phyloP scores from a whole-genome alignment of 2,329 filamentous ascomycete genomes.

The Stachybotrys echinatus region DNA sequence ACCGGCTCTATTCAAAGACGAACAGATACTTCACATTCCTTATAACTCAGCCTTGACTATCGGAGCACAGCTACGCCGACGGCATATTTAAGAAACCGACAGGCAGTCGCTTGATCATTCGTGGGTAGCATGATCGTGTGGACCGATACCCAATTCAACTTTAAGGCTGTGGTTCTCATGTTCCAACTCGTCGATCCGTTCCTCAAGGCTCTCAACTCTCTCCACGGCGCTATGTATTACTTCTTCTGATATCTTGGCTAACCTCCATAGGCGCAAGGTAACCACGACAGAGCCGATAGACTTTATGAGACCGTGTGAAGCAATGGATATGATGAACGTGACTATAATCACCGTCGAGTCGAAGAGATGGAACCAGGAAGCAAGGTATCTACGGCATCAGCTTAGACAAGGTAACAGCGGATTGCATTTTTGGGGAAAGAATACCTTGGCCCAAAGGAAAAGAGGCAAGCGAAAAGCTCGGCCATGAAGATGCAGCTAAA shows the following conservation, averaged over 20 bases:
- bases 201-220: constrained; percentile 52
- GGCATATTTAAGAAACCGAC: no score
- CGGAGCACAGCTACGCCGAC: no score
- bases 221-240: constrained; percentile 58
- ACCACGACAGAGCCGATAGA: constrained; percentile 64
- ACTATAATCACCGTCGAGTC: constrained; percentile 58
- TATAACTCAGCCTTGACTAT: no score
- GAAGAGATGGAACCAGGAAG: constrained; percentile 56
- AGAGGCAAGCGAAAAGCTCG: constrained; percentile 53
- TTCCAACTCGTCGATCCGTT: constrained; percentile 46
- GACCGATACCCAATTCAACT: neutral
- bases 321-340: constrained; percentile 57
- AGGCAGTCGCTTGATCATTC: neutral
- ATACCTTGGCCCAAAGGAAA: constrained; percentile 56
- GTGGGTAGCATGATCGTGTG: neutral
- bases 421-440: neutral
- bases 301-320: constrained; percentile 53
- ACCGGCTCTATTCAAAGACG: no score
- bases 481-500: constrained; percentile 61
- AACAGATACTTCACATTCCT: no score
- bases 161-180: constrained; percentile 30
- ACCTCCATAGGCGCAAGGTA: constrained; percentile 60
- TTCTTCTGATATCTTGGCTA: constrained; percentile 68
- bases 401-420: constrained; percentile 4
- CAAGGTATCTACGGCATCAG: constrained; percentile 42